phyloP scores from a whole-genome alignment of 208 protist species.

The Phytomonas francai region DNA sequence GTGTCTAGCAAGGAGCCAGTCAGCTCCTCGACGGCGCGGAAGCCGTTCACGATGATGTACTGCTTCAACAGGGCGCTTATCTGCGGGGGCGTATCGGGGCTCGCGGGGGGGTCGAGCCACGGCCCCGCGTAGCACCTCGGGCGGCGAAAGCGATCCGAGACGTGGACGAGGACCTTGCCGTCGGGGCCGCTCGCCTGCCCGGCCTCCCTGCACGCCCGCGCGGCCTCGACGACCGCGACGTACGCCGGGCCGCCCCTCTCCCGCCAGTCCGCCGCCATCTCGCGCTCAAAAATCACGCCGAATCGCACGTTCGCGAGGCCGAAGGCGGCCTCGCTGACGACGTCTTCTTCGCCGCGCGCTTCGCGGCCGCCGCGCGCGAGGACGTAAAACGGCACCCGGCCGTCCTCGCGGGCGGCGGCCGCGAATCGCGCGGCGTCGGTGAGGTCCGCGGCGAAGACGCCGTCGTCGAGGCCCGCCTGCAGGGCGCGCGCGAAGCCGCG shows the following conservation, averaged over 20 bases:
- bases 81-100: background rate
- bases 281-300: slow-evolving; percentile 48
- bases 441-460: slow-evolving; percentile 59
- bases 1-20: slow-evolving; percentile 36
- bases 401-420: slow-evolving; percentile 17
- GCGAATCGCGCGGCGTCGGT: slow-evolving; percentile 30
- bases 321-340: slow-evolving; percentile 41
- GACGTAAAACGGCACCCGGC: slow-evolving; percentile 70
- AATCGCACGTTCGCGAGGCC: slow-evolving; percentile 70
- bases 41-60: slow-evolving; percentile 36
- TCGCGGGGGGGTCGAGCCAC: slow-evolving; percentile 32
- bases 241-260: slow-evolving; percentile 23
- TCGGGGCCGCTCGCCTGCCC: slow-evolving; percentile 34
- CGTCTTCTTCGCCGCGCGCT: slow-evolving; percentile 15
- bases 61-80: background rate
- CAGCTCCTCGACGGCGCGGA: slow-evolving; percentile 67
- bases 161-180: slow-evolving; percentile 55
- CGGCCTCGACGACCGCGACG: slow-evolving; percentile 31
- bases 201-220: slow-evolving; percentile 26
- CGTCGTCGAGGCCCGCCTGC: slow-evolving; percentile 28
- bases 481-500: slow-evolving; percentile 49
- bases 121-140: slow-evolving; percentile 58
- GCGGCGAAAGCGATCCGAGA: slow-evolving; percentile 46
- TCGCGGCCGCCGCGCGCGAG: slow-evolving; percentile 25
- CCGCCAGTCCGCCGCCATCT: slow-evolving; percentile 26